Evolutionary conservation across 2,329 filamentous ascomycete genomes (phyloP).

Genomic region (Acrodontium crateriforme): DNA sequence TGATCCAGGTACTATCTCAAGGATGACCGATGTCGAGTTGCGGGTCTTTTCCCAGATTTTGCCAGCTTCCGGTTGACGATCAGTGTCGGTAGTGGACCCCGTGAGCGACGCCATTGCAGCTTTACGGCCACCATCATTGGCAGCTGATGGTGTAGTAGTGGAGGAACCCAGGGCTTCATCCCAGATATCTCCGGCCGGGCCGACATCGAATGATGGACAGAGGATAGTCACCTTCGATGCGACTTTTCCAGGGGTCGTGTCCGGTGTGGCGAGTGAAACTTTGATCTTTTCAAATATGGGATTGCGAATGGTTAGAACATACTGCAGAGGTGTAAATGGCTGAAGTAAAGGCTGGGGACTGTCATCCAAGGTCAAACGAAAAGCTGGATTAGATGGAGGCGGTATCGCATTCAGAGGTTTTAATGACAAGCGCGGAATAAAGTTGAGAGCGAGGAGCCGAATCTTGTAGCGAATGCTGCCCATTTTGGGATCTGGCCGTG

Average conservation of each 20-base stretch:
- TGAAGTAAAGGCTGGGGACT: conserved; percentile 9
- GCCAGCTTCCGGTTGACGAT: conserved; percentile 62
- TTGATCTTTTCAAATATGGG: conserved; percentile 84
- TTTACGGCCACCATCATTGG: conserved; percentile 14
- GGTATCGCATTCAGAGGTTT: conserved; percentile 35
- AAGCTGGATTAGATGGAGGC: conserved; percentile 10
- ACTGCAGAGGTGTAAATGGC: conserved; percentile 49
- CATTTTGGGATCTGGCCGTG: conserved; percentile 85
- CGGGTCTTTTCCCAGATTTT: conserved; percentile 92
- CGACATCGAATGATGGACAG: conserved; percentile 87
- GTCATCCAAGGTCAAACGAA: conserved; percentile 11
- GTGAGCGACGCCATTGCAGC: conserved; percentile 20
- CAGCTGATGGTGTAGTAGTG: conserved; percentile 5
- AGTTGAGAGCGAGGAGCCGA: conserved; percentile 67
- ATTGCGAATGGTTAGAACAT: conserved; percentile 81
- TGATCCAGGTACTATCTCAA: conserved; percentile 65
- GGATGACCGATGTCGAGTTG: conserved; percentile 88
- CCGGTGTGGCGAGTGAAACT: conserved; percentile 75
- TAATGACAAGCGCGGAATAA: conserved; percentile 72
- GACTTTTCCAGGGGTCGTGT: conserved; percentile 62
- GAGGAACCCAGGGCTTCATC: conserved; percentile 64
- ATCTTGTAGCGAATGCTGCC: conserved; percentile 84
- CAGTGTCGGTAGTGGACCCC: conserved; percentile 31
- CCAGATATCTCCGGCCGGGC: conserved; percentile 86
- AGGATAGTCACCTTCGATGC: conserved; percentile 75